Conservation (phyloP, 2,329 filamentous ascomycete genomes). For the Hymenoscyphus occultus region DNA sequence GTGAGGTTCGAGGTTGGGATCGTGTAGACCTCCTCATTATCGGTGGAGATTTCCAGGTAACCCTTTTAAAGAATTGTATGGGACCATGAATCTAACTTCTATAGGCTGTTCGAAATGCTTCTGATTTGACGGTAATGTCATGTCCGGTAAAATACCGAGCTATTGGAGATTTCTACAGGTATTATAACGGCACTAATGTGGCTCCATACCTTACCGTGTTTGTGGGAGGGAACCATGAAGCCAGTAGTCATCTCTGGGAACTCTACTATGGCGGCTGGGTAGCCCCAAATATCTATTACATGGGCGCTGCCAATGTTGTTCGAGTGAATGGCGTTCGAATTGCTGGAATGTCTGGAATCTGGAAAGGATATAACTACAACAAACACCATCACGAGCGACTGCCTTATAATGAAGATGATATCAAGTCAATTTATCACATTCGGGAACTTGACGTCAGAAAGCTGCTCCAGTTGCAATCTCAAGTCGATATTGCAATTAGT, state of each 20-base stretch:
- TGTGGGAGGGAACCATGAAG: slow-evolving; percentile 93
- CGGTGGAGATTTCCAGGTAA: slow-evolving; percentile 88
- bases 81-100: slow-evolving; percentile 14
- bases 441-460: slow-evolving; percentile 90
- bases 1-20: slow-evolving; percentile 70
- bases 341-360: slow-evolving; percentile 88
- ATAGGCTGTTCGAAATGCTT: slow-evolving; percentile 80
- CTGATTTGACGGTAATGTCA: slow-evolving; percentile 84
- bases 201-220: slow-evolving; percentile 92
- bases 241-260: slow-evolving; percentile 84
- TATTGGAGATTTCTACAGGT: slow-evolving; percentile 90
- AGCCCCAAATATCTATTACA: slow-evolving; percentile 94
- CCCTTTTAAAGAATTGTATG: neutral
- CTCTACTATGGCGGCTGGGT: slow-evolving; percentile 97
- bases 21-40: slow-evolving; percentile 89
- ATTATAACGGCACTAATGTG: slow-evolving; percentile 74
- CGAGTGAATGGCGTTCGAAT: slow-evolving; percentile 82
- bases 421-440: slow-evolving; percentile 84
- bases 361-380: slow-evolving; percentile 85
- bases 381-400: slow-evolving; percentile 81
- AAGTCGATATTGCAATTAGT: slow-evolving; percentile 86
- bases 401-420: slow-evolving; percentile 74
- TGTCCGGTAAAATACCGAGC: slow-evolving; percentile 84
- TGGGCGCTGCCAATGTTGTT: slow-evolving; percentile 88
- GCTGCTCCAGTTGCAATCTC: slow-evolving; percentile 76